phyloP scores from a whole-genome alignment of 345 rosid species.

The Dipteronia sinensis region DNA sequence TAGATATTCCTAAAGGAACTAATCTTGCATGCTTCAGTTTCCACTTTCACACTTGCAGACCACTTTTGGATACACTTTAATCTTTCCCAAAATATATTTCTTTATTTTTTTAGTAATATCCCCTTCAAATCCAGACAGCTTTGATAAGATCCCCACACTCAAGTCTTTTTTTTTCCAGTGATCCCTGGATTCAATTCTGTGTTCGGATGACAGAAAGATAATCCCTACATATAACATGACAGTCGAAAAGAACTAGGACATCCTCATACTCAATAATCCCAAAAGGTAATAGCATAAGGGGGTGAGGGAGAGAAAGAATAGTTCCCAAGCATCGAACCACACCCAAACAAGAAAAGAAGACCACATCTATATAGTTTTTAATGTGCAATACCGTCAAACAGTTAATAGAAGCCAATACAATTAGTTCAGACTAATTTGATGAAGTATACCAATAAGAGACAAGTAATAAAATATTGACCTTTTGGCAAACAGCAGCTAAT shows the following conservation, averaged over 20 bases:
- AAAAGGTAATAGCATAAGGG: too few species aligned
- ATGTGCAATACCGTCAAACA: too few species aligned
- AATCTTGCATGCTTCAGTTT: background rate
- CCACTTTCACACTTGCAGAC: conserved; percentile 4
- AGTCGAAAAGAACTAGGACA: too few species aligned
- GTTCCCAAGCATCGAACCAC: background rate
- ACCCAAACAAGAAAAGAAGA: background rate
- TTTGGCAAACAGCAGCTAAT: conserved; percentile 94
- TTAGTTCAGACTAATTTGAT: too few species aligned
- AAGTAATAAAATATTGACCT: conserved; percentile 48
- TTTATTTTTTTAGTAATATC: background rate
- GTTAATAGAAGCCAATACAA: too few species aligned
- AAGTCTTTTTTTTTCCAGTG: background rate
- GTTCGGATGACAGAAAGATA: too few species aligned
- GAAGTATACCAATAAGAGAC: background rate
- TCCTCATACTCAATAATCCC: too few species aligned
- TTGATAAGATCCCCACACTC: background rate
- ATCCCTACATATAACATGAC: too few species aligned
- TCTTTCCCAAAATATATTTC: background rate
- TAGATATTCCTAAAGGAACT: background rate
- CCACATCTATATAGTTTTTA: too few species aligned
- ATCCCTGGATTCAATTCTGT: background rate
- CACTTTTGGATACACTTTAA: background rate
- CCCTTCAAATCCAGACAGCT: background rate
- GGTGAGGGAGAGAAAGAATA: background rate